Percentiles rank a stretch among this genome's conserved stretches.
phyloP scores from a whole-genome alignment of 805 yeast species.

The Kuraishia capsulata region DNA sequence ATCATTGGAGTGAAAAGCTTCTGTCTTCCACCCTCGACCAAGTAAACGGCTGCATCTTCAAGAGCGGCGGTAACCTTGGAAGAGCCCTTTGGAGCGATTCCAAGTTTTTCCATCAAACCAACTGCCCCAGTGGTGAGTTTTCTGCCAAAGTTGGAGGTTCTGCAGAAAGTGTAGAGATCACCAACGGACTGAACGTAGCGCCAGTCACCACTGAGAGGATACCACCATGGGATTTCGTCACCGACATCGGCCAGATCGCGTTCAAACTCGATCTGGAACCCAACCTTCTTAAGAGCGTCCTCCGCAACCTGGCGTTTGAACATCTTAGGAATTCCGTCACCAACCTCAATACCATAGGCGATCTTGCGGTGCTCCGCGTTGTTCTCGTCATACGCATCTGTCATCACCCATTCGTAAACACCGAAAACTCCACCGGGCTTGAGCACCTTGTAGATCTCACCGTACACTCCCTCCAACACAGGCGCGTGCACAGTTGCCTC shows the following conservation, averaged over 20 bases:
- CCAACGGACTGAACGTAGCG: conserved; percentile 70
- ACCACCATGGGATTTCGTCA: conserved; percentile 94
- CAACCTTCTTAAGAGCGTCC: conserved; percentile 76
- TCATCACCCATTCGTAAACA: conserved; percentile 99
- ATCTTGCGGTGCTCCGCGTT: conserved; percentile 88
- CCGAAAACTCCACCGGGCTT: conserved; percentile 98
- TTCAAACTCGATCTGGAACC: conserved; percentile 71
- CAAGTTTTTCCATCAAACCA: conserved; percentile 72
- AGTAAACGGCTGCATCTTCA: conserved; percentile 94
- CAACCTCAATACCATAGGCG: conserved; percentile 95
- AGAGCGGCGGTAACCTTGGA: conserved; percentile 84
- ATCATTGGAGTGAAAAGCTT: conserved; percentile 96
- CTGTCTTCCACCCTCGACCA: conserved; percentile 87
- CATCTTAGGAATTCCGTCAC: conserved; percentile 99
- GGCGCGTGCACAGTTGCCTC: conserved; percentile 99
- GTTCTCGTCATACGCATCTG: conserved; percentile 80
- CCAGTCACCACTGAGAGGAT: conserved; percentile 93
- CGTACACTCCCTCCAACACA: conserved; percentile 87
- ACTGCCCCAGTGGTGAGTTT: conserved; percentile 72
- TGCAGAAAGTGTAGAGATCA: conserved; percentile 76
- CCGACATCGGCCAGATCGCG: conserved; percentile 75
- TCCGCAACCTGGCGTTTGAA: conserved; percentile 77
- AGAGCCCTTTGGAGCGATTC: conserved; percentile 90
- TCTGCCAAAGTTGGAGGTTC: conserved; percentile 87
- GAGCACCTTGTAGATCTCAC: conserved; percentile 87